phyloP scores from a whole-genome alignment of 257 asterid species.

The Parsonsia alboflavescens region DNA sequence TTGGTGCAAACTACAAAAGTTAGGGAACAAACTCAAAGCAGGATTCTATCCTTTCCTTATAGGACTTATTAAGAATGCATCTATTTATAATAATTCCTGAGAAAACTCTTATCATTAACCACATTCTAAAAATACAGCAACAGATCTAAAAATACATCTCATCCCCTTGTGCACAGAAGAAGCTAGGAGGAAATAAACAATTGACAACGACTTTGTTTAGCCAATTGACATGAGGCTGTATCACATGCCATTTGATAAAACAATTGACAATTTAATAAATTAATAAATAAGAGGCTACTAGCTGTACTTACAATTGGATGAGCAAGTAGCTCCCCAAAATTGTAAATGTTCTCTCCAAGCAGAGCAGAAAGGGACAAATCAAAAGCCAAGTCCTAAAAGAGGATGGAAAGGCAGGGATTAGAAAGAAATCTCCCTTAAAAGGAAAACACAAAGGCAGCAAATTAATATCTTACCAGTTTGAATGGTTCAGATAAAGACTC shows the following conservation, averaged over 20 bases:
- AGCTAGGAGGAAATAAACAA: neutral
- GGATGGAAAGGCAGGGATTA: slow-evolving; percentile 8
- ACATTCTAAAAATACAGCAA: neutral
- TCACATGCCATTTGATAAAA: too few species aligned
- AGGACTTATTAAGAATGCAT: neutral
- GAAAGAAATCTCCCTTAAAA: slow-evolving; percentile 5
- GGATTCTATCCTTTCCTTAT: neutral
- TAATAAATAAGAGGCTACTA: neutral
- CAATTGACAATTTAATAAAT: too few species aligned
- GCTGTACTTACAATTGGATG: slow-evolving; percentile 82
- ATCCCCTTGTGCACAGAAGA: neutral
- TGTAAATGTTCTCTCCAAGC: slow-evolving; percentile 93
- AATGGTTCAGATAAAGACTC: slow-evolving; percentile 83
- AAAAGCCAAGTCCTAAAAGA: slow-evolving; percentile 81
- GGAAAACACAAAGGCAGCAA: neutral
- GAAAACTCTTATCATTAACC: neutral
- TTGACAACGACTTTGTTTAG: neutral
- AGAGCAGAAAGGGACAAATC: slow-evolving; percentile 89
- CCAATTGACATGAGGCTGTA: neutral
- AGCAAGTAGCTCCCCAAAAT: slow-evolving; percentile 92
- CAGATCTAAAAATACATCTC: neutral
- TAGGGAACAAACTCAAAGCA: neutral
- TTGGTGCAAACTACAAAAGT: too few species aligned
- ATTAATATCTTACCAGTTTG: slow-evolving; percentile 61
- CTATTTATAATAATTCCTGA: neutral